Conservation (phyloP, 441 rosid genomes). For the Adansonia rubrostipa region DNA sequence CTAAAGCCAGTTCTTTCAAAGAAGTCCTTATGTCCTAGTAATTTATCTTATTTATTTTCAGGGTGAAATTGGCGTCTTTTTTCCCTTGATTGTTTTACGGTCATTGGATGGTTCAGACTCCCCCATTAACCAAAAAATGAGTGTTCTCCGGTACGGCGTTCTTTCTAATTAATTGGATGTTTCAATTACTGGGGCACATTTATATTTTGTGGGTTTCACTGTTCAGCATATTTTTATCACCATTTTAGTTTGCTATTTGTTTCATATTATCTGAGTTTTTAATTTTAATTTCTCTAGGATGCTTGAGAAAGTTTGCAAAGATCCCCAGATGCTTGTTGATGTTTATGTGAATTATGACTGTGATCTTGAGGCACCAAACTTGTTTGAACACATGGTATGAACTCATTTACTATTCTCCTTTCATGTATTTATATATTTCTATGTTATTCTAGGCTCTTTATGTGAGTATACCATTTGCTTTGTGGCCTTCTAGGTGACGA, state of each 20-base stretch:
- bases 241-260: constrained; percentile 20
- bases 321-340: constrained; percentile 99
- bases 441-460: constrained; percentile 14
- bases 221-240: constrained; percentile 18
- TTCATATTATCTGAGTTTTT: neutral
- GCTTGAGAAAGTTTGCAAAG: constrained; percentile 94
- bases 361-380: constrained; percentile 97
- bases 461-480: constrained; percentile 29
- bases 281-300: constrained; percentile 54
- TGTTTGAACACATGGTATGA: constrained; percentile 96
- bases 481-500: constrained; percentile 65
- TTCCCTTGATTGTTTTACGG: constrained; percentile 90
- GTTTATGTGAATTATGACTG: constrained; percentile 97
- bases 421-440: neutral
- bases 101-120: constrained; percentile 83
- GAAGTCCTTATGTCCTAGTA: constrained; percentile 20
- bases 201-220: constrained; percentile 19
- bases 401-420: constrained; percentile 28
- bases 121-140: constrained; percentile 84
- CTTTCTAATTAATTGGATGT: constrained; percentile 33
- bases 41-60: constrained; percentile 42
- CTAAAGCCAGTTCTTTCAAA: constrained; percentile 16
- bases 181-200: constrained; percentile 28
- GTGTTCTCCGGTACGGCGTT: constrained; percentile 77
- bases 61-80: constrained; percentile 98